These are phyloP conservation scores for Sordaria brevicollis DNA, from an alignment of 495 filamentous ascomycete genomes.

Conservation along the genomic window DNA sequence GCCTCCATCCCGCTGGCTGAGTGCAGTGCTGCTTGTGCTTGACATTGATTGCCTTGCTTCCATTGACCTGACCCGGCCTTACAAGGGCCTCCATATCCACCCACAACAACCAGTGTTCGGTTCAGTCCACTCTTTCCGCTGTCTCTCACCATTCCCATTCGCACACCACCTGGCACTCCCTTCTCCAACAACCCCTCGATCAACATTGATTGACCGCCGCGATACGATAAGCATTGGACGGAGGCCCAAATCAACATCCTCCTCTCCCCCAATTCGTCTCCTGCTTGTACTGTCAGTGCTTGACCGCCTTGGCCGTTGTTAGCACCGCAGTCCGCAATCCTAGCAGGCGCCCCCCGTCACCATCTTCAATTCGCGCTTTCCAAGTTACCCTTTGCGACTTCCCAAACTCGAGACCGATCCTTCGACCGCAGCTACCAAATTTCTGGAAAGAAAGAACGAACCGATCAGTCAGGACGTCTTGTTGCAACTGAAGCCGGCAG, in stretches of 20 bases:
- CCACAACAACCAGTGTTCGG: not conserved
- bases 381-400: not conserved
- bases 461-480: not conserved
- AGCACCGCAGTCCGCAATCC: not conserved
- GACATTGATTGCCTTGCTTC: not conserved
- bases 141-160: not conserved
- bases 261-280: not conserved
- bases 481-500: not conserved
- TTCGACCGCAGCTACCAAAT: not conserved
- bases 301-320: not conserved
- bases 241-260: not conserved
- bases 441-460: not conserved
- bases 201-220: not conserved
- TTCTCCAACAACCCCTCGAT: not conserved
- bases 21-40: no score
- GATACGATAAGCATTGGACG: not conserved
- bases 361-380: not conserved
- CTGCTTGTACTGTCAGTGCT: not conserved
- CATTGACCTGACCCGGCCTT: not conserved
- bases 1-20: not conserved
- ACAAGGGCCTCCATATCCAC: not conserved
- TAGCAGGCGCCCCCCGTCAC: not conserved
- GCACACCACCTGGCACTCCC: not conserved
- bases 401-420: not conserved
- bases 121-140: not conserved